phyloP scores from a whole-genome alignment of 2,329 filamentous ascomycete genomes.

The Talaromyces sp. region DNA sequence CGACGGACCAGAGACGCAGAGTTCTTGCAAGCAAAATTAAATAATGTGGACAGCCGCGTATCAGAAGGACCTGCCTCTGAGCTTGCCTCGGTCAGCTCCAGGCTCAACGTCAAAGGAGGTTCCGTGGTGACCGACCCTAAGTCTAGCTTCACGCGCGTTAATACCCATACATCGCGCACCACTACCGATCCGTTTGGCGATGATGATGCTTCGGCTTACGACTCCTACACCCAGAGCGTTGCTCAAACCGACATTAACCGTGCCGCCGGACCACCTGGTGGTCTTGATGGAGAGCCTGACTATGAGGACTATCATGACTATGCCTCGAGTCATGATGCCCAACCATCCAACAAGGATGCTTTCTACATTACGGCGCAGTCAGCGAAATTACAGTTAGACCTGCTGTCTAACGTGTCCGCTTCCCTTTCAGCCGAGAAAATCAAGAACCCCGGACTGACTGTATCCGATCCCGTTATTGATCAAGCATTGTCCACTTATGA shows the following conservation, averaged over 20 bases:
- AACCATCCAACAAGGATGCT: constrained; percentile 78
- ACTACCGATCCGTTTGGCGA: constrained; percentile 50
- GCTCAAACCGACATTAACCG: constrained; percentile 49
- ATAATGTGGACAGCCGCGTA: constrained; percentile 58
- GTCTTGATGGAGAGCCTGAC: constrained; percentile 60
- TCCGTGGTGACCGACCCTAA: constrained; percentile 35
- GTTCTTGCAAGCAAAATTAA: constrained; percentile 73
- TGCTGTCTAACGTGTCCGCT: constrained; percentile 79
- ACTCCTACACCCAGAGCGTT: constrained; percentile 56
- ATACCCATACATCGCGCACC: constrained; percentile 47
- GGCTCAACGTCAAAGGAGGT: constrained; percentile 36
- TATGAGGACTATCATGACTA: constrained; percentile 78
- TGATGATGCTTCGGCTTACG: constrained; percentile 52
- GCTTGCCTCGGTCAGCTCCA: constrained; percentile 28
- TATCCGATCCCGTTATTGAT: constrained; percentile 72
- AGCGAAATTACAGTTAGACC: constrained; percentile 85
- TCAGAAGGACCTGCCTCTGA: constrained; percentile 31
- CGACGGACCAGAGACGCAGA: constrained; percentile 72
- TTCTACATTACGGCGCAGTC: constrained; percentile 97
- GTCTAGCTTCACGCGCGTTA: constrained; percentile 46
- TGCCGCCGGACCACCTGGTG: constrained; percentile 43
- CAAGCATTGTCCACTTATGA: constrained; percentile 85
- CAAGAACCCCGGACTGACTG: constrained; percentile 64
- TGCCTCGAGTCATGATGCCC: constrained; percentile 70
- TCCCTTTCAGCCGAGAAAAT: constrained; percentile 70